Evolutionary conservation across 2,329 filamentous ascomycete species (phyloP).

Genomic region (Helicocarpus griseus): DNA sequence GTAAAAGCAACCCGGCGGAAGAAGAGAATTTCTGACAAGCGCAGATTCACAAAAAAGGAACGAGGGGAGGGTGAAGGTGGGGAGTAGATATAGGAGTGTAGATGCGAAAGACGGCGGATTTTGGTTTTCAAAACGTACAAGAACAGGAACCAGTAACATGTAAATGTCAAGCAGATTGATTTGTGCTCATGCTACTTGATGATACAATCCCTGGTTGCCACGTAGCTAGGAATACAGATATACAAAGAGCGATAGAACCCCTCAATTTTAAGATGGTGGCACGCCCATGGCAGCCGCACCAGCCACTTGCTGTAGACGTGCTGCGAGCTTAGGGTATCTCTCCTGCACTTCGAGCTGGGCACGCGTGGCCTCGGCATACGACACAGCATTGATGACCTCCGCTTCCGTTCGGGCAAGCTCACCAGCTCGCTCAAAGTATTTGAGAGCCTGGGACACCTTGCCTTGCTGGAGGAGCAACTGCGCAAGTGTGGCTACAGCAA

Average conservation of each 20-base stretch:
- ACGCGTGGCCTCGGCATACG: slow-evolving; percentile 91
- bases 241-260: not conserved
- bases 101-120: too few species aligned
- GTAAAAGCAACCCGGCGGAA: not conserved
- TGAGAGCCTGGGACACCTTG: slow-evolving; percentile 88
- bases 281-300: slow-evolving; percentile 28
- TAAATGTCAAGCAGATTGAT: too few species aligned
- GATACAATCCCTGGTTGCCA: too few species aligned
- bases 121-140: too few species aligned
- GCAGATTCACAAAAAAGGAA: not conserved
- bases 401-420: slow-evolving; percentile 90
- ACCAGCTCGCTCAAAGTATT: slow-evolving; percentile 93
- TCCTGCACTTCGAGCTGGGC: slow-evolving; percentile 90
- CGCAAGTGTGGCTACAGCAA: slow-evolving; percentile 96
- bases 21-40: not conserved
- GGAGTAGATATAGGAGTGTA: not conserved
- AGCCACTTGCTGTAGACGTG: slow-evolving; percentile 57
- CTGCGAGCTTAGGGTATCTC: slow-evolving; percentile 72
- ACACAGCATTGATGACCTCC: slow-evolving; percentile 92
- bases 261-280: slow-evolving; percentile 13
- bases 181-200: too few species aligned
- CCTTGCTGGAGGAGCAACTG: slow-evolving; percentile 95
- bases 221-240: not conserved
- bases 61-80: not conserved
- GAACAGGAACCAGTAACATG: too few species aligned